A percentile compares a stretch with the other conserved stretches of the same genome.
phyloP scores from a whole-genome alignment of 2,329 filamentous ascomycete genomes.

The Fusarium nurragi region DNA sequence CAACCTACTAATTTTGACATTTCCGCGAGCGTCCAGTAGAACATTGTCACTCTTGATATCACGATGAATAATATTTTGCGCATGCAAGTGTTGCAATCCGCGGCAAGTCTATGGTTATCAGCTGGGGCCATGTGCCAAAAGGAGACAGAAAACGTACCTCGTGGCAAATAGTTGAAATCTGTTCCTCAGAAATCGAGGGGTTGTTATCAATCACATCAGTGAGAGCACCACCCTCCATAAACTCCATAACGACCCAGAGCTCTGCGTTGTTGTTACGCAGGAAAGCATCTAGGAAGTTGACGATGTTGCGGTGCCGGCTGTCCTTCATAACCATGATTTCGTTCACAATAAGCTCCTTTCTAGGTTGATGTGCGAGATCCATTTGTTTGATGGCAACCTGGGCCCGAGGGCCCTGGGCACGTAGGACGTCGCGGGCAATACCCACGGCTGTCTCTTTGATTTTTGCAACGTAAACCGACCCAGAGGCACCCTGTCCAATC shows the following conservation, averaged over 20 bases:
- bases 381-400: slow-evolving; percentile 99
- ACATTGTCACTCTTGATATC: slow-evolving; percentile 99
- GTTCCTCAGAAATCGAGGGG: slow-evolving; percentile 89
- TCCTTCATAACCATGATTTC: slow-evolving; percentile 99
- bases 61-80: slow-evolving; percentile 96
- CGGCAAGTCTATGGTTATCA: slow-evolving; percentile 79
- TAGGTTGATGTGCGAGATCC: slow-evolving; percentile 95
- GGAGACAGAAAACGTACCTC: slow-evolving; percentile 71
- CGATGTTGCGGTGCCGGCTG: slow-evolving; percentile 96
- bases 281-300: slow-evolving; percentile 98
- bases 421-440: slow-evolving; percentile 81
- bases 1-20: slow-evolving; percentile 94
- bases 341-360: slow-evolving; percentile 98
- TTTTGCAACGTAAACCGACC: slow-evolving; percentile 96
- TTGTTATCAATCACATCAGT: slow-evolving; percentile 99
- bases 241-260: slow-evolving; percentile 99
- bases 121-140: background rate
- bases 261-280: slow-evolving; percentile 93
- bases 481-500: slow-evolving; percentile 97
- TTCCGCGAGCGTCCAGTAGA: slow-evolving; percentile 89
- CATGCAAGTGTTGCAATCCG: slow-evolving; percentile 92
- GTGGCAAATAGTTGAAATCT: slow-evolving; percentile 95
- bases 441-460: slow-evolving; percentile 90
- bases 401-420: slow-evolving; percentile 80
- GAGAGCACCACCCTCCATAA: slow-evolving; percentile 97